These are phyloP conservation scores for Microdochium bolleyi DNA, from an alignment of 2,329 filamentous ascomycete genomes.

Conservation along the genomic window DNA sequence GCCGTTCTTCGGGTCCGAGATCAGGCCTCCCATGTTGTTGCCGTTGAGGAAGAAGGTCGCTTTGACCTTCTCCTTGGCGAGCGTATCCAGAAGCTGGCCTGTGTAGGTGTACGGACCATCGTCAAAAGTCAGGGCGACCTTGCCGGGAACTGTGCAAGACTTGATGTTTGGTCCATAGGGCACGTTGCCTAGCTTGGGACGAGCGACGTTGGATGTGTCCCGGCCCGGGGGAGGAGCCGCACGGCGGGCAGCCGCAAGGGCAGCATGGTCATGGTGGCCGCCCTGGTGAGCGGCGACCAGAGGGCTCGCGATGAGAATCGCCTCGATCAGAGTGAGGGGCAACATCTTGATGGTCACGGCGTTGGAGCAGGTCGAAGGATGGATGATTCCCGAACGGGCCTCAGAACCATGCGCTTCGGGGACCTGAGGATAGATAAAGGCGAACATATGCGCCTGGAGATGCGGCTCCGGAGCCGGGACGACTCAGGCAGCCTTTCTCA, in stretches of 20 bases:
- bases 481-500: too few relatives aligned
- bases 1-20: constrained; percentile 15
- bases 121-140: constrained; percentile 28
- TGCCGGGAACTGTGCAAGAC: constrained; percentile 17
- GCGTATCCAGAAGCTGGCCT: constrained; percentile 20
- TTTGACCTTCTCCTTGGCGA: constrained; percentile 20
- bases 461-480: too few relatives aligned
- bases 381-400: too few relatives aligned
- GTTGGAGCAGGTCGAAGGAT: background rate
- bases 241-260: background rate
- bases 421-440: too few relatives aligned
- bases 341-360: background rate
- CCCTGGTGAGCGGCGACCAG: background rate
- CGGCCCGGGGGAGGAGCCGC: background rate
- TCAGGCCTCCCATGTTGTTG: constrained; percentile 23
- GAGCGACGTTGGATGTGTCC: constrained; percentile 3
- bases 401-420: too few relatives aligned
- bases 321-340: background rate
- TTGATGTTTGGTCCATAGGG: constrained; percentile 24
- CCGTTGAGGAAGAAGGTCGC: constrained; percentile 29
- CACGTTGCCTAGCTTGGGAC: constrained; percentile 15
- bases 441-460: too few relatives aligned
- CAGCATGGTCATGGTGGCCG: background rate
- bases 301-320: background rate
- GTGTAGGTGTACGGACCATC: constrained; percentile 28